A percentile compares a stretch with the other conserved stretches of the same genome.
phyloP scores from a whole-genome alignment of 2,329 filamentous ascomycete genomes.

The Cercospora sp. region DNA sequence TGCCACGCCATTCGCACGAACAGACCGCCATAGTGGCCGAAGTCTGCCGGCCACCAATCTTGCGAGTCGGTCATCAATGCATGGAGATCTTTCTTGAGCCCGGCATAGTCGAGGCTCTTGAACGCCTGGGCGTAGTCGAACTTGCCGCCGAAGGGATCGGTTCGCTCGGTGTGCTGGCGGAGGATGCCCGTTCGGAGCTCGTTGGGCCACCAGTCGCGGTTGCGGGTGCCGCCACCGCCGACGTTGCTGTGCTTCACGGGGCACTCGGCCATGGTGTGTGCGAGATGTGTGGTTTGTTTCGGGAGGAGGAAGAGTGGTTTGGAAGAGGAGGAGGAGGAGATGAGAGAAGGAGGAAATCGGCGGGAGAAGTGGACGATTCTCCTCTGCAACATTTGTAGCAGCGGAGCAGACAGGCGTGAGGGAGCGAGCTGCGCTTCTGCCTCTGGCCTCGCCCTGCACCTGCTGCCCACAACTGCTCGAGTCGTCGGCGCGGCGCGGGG shows the following conservation, averaged over 20 bases:
- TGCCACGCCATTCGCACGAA: slow-evolving; percentile 84
- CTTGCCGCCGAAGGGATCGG: slow-evolving; percentile 62
- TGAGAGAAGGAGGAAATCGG: neutral
- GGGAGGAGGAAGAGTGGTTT: neutral
- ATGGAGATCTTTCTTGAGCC: slow-evolving; percentile 71
- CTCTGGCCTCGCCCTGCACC: neutral
- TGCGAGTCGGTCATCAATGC: slow-evolving; percentile 74
- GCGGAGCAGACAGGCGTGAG: neutral
- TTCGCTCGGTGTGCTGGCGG: slow-evolving; percentile 65
- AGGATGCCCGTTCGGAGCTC: slow-evolving; percentile 68
- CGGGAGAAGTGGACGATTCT: neutral
- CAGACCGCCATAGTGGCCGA: slow-evolving; percentile 76
- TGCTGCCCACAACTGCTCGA: neutral
- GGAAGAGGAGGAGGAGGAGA: neutral
- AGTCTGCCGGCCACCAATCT: slow-evolving; percentile 80
- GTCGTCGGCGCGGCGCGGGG: neutral
- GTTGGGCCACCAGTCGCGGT: slow-evolving; percentile 73
- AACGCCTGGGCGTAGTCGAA: slow-evolving; percentile 74
- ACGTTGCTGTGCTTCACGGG: slow-evolving; percentile 35
- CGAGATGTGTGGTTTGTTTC: neutral
- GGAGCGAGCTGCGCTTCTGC: neutral
- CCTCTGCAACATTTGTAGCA: neutral
- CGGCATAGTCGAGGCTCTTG: slow-evolving; percentile 69
- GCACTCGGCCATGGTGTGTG: slow-evolving; percentile 34
- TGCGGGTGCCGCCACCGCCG: slow-evolving; percentile 59